phyloP scores from a whole-genome alignment of 176 grass and related monocot genomes.

The Thinopyrum elongatum region DNA sequence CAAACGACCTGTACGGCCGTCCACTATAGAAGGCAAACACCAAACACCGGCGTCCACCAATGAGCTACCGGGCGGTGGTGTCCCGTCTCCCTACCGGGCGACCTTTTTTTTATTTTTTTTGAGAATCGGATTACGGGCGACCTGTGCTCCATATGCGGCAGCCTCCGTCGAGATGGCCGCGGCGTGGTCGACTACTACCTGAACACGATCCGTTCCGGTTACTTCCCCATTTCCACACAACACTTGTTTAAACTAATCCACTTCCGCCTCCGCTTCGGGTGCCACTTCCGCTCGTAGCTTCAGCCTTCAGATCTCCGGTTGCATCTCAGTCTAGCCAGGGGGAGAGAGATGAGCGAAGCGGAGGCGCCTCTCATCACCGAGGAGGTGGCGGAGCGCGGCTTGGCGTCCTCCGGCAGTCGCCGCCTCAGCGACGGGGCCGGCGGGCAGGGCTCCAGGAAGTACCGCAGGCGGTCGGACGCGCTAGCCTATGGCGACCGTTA shows the following conservation, averaged over 20 bases:
- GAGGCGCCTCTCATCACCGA: conserved; percentile 59
- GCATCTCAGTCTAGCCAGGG: not conserved
- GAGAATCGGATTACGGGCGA: conserved; percentile 24
- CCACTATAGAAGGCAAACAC: not conserved
- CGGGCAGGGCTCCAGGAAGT: conserved; percentile 34
- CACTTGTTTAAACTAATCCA: conserved; percentile 4
- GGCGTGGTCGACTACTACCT: conserved; percentile 11
- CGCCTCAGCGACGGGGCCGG: not conserved
- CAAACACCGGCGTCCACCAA: not conserved
- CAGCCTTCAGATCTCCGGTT: conserved; percentile 35
- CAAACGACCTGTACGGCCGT: not conserved
- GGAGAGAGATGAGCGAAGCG: conserved; percentile 6
- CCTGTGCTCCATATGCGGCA: not conserved
- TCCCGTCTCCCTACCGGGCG: not conserved
- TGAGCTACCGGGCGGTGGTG: not conserved
- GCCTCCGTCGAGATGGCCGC: not conserved
- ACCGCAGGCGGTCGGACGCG: conserved; percentile 57
- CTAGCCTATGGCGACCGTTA: conserved; percentile 77
- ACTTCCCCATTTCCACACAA: not conserved
- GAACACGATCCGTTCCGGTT: conserved; percentile 12
- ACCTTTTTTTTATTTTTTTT: too few species aligned
- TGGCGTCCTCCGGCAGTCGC: not conserved
- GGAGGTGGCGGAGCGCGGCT: conserved; percentile 24
- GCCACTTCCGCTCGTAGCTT: not conserved
- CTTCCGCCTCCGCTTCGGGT: not conserved